Evolutionary conservation across 2,329 filamentous ascomycete genomes (phyloP).

Genomic region (Akanthomyces dipterigenus): DNA sequence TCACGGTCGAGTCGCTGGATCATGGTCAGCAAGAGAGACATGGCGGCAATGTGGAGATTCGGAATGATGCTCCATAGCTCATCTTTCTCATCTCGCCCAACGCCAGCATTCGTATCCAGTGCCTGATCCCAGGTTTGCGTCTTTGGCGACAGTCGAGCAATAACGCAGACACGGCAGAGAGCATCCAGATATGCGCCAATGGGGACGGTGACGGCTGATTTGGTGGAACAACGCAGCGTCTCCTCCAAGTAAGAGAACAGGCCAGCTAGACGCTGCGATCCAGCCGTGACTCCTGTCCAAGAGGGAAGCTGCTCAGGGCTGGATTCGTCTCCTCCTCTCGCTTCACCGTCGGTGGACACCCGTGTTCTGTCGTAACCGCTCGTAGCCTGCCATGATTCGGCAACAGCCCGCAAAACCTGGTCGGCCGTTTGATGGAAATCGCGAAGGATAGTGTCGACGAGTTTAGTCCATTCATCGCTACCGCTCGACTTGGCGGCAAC

Average conservation of each 20-base stretch:
- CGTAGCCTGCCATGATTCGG: constrained; percentile 74
- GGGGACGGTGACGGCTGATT: constrained; percentile 58
- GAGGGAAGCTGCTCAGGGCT: constrained; percentile 47
- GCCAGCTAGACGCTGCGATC: constrained; percentile 60
- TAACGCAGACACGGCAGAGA: constrained; percentile 60
- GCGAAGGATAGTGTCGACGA: constrained; percentile 54
- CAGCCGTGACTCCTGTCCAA: constrained; percentile 72
- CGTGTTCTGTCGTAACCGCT: constrained; percentile 39
- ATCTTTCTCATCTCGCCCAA: constrained; percentile 75
- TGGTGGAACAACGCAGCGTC: constrained; percentile 58
- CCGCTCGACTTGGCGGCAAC: constrained; percentile 75
- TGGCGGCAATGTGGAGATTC: constrained; percentile 63
- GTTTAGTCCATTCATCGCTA: constrained; percentile 70
- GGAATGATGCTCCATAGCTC: constrained; percentile 69
- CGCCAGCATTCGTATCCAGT: constrained; percentile 62
- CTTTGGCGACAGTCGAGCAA: constrained; percentile 47
- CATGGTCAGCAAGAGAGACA: constrained; percentile 55
- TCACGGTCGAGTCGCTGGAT: constrained; percentile 50
- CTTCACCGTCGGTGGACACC: constrained; percentile 39
- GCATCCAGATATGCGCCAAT: constrained; percentile 63
- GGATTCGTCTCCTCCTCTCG: constrained; percentile 37
- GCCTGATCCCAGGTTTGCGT: constrained; percentile 41
- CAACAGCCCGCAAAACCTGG: constrained; percentile 67
- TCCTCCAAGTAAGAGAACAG: constrained; percentile 59
- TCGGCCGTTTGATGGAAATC: constrained; percentile 67